These are phyloP conservation scores for Fusarium xylarioides DNA, from an alignment of 2,329 filamentous ascomycete genomes.

Conservation along the genomic window DNA sequence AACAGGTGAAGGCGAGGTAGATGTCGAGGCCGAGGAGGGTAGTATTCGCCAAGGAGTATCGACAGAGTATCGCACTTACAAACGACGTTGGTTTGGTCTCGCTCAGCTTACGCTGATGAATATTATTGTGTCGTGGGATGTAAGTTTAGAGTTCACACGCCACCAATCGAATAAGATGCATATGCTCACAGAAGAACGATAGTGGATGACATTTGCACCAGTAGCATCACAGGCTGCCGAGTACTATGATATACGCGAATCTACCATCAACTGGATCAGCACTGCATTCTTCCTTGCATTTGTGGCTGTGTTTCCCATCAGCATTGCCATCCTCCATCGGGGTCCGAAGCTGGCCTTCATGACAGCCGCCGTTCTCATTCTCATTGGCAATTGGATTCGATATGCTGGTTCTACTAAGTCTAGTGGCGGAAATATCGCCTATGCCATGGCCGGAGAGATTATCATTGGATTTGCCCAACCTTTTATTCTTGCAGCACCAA, in stretches of 20 bases:
- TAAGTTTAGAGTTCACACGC: conserved; percentile 59
- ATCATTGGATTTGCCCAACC: conserved; percentile 89
- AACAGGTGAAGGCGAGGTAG: conserved; percentile 32
- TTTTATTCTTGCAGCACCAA: conserved; percentile 89
- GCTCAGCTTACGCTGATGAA: conserved; percentile 87
- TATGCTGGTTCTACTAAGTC: conserved; percentile 72
- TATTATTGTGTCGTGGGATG: conserved; percentile 94
- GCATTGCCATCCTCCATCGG: conserved; percentile 80
- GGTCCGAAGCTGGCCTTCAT: conserved; percentile 84
- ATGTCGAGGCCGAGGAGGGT: conserved; percentile 35
- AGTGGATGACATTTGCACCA: conserved; percentile 92
- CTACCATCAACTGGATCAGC: conserved; percentile 90
- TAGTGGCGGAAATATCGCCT: conserved; percentile 71
- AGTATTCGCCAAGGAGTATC: conserved; percentile 43
- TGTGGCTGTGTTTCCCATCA: conserved; percentile 73
- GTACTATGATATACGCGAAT: conserved; percentile 80
- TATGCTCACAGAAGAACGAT: conserved; percentile 8
- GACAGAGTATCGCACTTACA: conserved; percentile 68
- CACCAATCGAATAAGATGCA: neutral
- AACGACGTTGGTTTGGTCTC: conserved; percentile 88
- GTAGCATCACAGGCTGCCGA: conserved; percentile 76
- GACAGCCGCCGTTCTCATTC: conserved; percentile 73
- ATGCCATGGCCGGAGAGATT: conserved; percentile 91
- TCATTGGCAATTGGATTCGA: conserved; percentile 91
- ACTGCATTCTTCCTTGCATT: conserved; percentile 90